These are phyloP conservation scores for Pseudozyma flocculosa DNA, from an alignment of 1,284 basidiomycete species.

Conservation along the genomic window DNA sequence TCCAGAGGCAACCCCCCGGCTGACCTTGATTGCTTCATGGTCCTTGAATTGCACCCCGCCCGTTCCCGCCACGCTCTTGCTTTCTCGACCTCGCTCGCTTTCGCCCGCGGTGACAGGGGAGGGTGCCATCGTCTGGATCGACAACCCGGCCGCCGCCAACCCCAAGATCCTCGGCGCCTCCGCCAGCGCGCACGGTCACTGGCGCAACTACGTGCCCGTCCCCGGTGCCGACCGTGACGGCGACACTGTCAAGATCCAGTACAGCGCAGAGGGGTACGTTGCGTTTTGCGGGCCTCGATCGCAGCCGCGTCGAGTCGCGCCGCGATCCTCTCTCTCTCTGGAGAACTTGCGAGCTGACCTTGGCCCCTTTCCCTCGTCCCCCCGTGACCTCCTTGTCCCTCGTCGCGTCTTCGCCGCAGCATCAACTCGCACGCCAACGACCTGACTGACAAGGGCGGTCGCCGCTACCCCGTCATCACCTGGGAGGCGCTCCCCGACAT, in stretches of 20 bases:
- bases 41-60: too few relatives aligned
- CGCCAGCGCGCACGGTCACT: neutral
- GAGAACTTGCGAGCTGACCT: too few relatives aligned
- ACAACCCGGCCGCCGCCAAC: neutral
- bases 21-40: too few relatives aligned
- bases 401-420: too few relatives aligned
- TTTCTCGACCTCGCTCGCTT: too few relatives aligned
- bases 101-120: neutral
- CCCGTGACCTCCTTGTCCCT: too few relatives aligned
- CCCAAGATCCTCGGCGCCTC: neutral
- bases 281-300: too few relatives aligned
- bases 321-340: too few relatives aligned
- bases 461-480: neutral
- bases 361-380: too few relatives aligned
- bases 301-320: too few relatives aligned
- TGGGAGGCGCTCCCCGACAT: neutral
- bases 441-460: neutral
- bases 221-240: neutral
- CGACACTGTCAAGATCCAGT: conserved; percentile 1
- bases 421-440: neutral
- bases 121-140: neutral
- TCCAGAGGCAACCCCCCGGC: too few relatives aligned
- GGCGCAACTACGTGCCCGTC: neutral
- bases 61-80: too few relatives aligned
- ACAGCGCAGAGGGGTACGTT: neutral